Percentiles rank a stretch among this genome's conserved stretches.
These are phyloP conservation scores for Deinandra increscens DNA, from an alignment of 129 eudicot species.

Conservation along the genomic window DNA sequence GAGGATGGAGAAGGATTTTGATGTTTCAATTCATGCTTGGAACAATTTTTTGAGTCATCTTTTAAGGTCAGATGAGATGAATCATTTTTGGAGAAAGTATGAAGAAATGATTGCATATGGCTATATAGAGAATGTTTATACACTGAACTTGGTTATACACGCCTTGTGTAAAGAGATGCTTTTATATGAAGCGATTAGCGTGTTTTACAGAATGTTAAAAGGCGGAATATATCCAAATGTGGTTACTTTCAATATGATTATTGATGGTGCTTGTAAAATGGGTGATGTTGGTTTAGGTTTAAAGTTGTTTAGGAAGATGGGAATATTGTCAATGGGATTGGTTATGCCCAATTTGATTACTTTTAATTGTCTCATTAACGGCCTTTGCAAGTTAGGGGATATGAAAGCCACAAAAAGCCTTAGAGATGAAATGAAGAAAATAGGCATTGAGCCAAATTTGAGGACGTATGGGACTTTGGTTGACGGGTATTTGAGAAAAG, in stretches of 20 bases:
- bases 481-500: constrained; percentile 56
- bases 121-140: constrained; percentile 60
- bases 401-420: constrained; percentile 41
- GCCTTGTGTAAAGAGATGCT: constrained; percentile 57
- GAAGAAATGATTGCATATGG: constrained; percentile 51
- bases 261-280: constrained; percentile 56
- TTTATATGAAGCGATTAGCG: constrained; percentile 46
- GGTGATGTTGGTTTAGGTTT: constrained; percentile 43
- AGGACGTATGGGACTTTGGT: constrained; percentile 61
- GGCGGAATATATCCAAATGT: constrained; percentile 55
- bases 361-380: constrained; percentile 59
- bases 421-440: constrained; percentile 45
- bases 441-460: constrained; percentile 45
- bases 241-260: constrained; percentile 56
- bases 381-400: constrained; percentile 58
- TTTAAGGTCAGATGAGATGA: constrained; percentile 34
- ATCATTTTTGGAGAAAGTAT: constrained; percentile 47
- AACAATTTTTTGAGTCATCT: constrained; percentile 57
- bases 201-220: constrained; percentile 58
- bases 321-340: constrained; percentile 43
- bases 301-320: constrained; percentile 55
- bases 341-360: constrained; percentile 48
- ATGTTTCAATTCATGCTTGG: constrained; percentile 73
- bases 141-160: constrained; percentile 50
- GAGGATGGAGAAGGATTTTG: constrained; percentile 36